Conservation (phyloP, 1,284 basidiomycete species). For the Ceratobasidium theobromae region DNA sequence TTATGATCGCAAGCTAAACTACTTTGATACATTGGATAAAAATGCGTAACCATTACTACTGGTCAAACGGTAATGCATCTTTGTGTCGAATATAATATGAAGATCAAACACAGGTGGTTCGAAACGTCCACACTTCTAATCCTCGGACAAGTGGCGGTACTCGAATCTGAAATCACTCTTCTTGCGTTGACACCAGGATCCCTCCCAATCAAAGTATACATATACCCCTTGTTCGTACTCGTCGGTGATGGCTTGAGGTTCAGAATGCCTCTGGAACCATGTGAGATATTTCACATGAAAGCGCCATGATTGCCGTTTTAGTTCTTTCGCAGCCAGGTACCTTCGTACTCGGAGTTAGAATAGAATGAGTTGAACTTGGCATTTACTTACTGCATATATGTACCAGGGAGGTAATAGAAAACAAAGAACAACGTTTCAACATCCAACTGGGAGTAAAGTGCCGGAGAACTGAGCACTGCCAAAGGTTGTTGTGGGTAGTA, state of each 20-base stretch:
- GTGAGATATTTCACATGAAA: conserved; percentile 99
- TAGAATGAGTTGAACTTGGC: neutral
- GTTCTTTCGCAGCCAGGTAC: conserved; percentile 93
- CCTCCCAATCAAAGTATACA: conserved; percentile 97
- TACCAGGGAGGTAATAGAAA: conserved; percentile 97
- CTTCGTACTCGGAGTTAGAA: conserved; percentile 46
- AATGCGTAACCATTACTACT: conserved; percentile 26
- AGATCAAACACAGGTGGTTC: conserved; percentile 13
- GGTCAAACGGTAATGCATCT: conserved; percentile 30
- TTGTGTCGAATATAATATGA: conserved; percentile 25
- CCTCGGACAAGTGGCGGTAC: conserved; percentile 88
- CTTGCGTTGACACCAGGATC: conserved; percentile 96
- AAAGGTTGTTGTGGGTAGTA: conserved; percentile 94
- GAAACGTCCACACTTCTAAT: conserved; percentile 47
- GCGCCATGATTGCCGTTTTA: conserved; percentile 98
- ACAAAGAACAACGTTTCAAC: conserved; percentile 98
- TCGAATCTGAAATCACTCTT: conserved; percentile 98
- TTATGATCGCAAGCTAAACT: conserved; percentile 19
- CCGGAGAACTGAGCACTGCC: conserved; percentile 79
- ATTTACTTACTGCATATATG: conserved; percentile 85
- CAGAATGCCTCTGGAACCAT: conserved; percentile 99
- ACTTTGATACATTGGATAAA: conserved; percentile 28
- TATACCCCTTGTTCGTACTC: conserved; percentile 99
- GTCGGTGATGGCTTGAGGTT: conserved; percentile 99
- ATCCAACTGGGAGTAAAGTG: conserved; percentile 89